A percentile compares a stretch with the other conserved stretches of the same genome.
phyloP scores from a whole-genome alignment of 768 basidiomycete species.

The Pleurotus giganteus region DNA sequence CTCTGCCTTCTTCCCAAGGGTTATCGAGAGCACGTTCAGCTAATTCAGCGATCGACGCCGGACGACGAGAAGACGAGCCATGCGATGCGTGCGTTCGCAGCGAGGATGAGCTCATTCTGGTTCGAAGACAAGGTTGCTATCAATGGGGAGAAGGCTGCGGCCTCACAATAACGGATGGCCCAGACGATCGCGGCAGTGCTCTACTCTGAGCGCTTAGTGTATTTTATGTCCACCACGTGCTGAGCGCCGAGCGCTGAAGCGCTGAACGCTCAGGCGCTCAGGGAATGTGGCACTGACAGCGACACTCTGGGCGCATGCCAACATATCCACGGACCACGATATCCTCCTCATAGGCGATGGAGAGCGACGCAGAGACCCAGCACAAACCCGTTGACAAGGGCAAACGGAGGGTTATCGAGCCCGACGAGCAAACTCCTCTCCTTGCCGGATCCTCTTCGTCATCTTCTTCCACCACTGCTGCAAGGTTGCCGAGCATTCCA shows the following conservation, averaged over 20 bases:
- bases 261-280: no score
- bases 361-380: neutral
- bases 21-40: constrained; percentile 57
- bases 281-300: no score
- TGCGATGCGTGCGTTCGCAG: neutral
- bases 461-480: constrained; percentile 29
- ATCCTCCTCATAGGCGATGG: constrained; percentile 2
- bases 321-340: neutral
- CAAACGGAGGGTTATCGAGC: constrained; percentile 47
- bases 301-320: no score
- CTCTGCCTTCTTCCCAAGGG: constrained; percentile 54
- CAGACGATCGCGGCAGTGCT: neutral
- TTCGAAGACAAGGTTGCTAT: neutral
- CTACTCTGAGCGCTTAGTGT: neutral
- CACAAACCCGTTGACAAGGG: constrained; percentile 39
- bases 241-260: no score
- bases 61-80: constrained; percentile 28
- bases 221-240: no score
- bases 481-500: no score
- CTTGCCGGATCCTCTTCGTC: constrained; percentile 33
- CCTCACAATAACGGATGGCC: neutral
- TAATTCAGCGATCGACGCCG: constrained; percentile 64
- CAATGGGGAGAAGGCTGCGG: neutral
- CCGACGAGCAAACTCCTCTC: constrained; percentile 55
- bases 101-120: constrained; percentile 4